A percentile compares a stretch with the other conserved stretches of the same genome.
These are phyloP conservation scores for Terfezia boudieri DNA, from an alignment of 495 filamentous ascomycete species.

Conservation along the genomic window DNA sequence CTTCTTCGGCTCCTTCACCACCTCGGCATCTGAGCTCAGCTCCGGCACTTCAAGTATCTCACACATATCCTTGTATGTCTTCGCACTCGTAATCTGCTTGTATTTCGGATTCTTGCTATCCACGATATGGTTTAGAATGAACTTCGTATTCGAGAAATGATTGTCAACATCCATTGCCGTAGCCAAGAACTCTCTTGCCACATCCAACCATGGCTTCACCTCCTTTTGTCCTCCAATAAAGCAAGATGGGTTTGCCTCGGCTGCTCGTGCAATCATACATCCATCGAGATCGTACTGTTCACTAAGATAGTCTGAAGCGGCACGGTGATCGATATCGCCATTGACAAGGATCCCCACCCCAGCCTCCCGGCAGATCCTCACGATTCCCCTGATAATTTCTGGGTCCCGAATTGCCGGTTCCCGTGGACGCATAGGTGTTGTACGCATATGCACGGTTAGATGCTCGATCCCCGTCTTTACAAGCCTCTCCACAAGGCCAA, in stretches of 20 bases:
- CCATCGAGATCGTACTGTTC: conserved; percentile 64
- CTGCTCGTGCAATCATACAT: conserved; percentile 87
- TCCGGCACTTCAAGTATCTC: conserved; percentile 27
- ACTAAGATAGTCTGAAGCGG: conserved; percentile 43
- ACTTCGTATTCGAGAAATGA: conserved; percentile 78
- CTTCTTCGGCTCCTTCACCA: conserved; percentile 3
- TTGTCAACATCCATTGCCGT: conserved; percentile 57
- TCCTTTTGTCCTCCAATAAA: conserved; percentile 40
- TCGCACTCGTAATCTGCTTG: conserved; percentile 30
- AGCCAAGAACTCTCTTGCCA: conserved; percentile 50
- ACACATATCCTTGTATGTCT: conserved; percentile 43
- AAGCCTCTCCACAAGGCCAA: conserved; percentile 47
- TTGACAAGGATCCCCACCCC: conserved; percentile 89
- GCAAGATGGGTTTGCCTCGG: conserved; percentile 68
- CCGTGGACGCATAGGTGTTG: conserved; percentile 78
- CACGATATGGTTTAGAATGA: conserved; percentile 58
- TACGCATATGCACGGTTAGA: conserved; percentile 84
- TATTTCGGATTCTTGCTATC: conserved; percentile 49
- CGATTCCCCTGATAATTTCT: conserved; percentile 54
- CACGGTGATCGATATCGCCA: conserved; percentile 57
- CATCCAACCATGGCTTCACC: conserved; percentile 44
- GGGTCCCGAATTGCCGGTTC: conserved; percentile 59
- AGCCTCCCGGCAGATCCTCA: conserved; percentile 46
- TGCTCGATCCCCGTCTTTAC: conserved; percentile 73
- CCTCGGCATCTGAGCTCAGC: background rate